These are phyloP conservation scores for Fusarium sp. DNA, from an alignment of 2,329 filamentous ascomycete genomes.

Conservation along the genomic window DNA sequence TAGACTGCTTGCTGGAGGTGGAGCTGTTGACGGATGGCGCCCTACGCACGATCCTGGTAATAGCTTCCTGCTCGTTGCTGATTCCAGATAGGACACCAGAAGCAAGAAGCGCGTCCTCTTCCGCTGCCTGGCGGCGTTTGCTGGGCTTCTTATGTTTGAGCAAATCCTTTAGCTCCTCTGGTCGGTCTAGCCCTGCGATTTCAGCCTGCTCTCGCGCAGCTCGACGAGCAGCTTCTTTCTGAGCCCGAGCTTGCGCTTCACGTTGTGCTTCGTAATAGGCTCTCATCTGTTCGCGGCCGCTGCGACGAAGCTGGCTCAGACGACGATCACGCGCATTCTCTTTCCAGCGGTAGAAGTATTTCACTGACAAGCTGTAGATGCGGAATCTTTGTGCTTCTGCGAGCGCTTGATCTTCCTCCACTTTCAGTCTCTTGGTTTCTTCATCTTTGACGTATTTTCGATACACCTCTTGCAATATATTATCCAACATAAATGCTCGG, in stretches of 20 bases:
- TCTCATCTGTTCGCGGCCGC: constrained; percentile 64
- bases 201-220: constrained; percentile 45
- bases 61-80: constrained; percentile 53
- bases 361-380: constrained; percentile 62
- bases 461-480: constrained; percentile 59
- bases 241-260: constrained; percentile 49
- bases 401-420: constrained; percentile 62
- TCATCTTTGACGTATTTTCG: constrained; percentile 56
- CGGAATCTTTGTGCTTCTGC: constrained; percentile 63
- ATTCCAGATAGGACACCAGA: constrained; percentile 59
- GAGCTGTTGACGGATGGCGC: constrained; percentile 42
- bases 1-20: constrained; percentile 39
- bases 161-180: constrained; percentile 53
- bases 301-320: constrained; percentile 63
- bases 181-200: constrained; percentile 48
- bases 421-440: constrained; percentile 56
- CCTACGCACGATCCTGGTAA: constrained; percentile 52
- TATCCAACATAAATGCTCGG: constrained; percentile 58
- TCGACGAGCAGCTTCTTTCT: constrained; percentile 51
- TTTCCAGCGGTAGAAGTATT: constrained; percentile 70
- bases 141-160: constrained; percentile 50
- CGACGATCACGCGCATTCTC: constrained; percentile 61
- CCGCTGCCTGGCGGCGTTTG: constrained; percentile 50
- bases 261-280: constrained; percentile 58
- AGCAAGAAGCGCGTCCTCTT: constrained; percentile 56